Evolutionary conservation across 768 basidiomycete genomes (phyloP), one percentile per base, ranked within the genome.

Genomic region (Tulasnella sp.): DNA sequence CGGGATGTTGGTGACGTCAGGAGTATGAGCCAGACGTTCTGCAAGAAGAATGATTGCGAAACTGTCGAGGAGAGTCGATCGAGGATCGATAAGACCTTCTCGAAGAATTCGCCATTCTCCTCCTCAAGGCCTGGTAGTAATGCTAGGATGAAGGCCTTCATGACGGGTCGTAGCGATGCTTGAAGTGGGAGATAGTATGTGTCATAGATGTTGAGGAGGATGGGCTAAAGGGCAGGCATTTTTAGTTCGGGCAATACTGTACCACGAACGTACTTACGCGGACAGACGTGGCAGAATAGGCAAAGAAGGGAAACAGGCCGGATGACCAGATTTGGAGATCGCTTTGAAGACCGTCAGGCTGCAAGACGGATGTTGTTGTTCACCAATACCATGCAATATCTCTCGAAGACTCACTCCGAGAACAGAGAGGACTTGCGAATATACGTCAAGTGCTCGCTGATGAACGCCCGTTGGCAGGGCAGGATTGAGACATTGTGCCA

Each of bases 241-340:
- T 10, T 29, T 41, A 24, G 17, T 32, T n/a, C 4, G 17, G 42
- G 34, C 34, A 38, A 38, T 15, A 38, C 15, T 38, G 7, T 52
- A 24, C 2, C 38, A 41, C 5, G 60, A 19, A 30, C 0, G 1
- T 27, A 60, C 73, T 52, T 64, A 88, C 91, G 79, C 91, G 91
- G 60, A 97, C 93, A 19, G 93, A 93, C n/a, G 94, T 98, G n/a
- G 95, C 86, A 9, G 96, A 92, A 71, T 92, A 98, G 73, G 97
- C 92, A 67, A 98, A 97, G 80, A 98, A 98, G 0, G 96, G 96
- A 70, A 99, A 97, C 4, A 99, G 72, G 5, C 96, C 96, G 3
- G 92, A 85, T 0, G 91, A 92, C 96, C 96, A 99, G 19, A 97
- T 75, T 3, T 87, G 78, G 2, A 99, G 77, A 72, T 99, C 96